Evolutionary conservation across 2,329 filamentous ascomycete species (phyloP), one percentile per base, ranked within the genome.

Genomic region (Diaporthe amygdali): DNA sequence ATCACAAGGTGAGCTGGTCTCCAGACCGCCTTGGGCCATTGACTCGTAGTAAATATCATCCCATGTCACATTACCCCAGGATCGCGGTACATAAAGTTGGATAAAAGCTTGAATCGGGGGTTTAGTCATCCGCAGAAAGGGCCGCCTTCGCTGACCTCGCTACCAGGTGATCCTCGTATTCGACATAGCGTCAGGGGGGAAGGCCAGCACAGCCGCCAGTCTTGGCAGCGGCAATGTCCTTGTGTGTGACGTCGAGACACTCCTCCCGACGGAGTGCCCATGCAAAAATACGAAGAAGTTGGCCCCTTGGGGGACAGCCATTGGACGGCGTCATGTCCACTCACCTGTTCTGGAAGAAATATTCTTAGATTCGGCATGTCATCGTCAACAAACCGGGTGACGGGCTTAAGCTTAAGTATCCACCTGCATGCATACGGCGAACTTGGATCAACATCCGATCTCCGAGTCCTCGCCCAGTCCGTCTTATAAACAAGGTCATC

Each of bases 201-300:
- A 34, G 30, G 59, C 59, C 59, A 49, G 59, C 59, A 63, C 44
- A 64, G 59, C 59, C 44, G 59, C 59, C 44, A 17, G n/a, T 30
- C 59, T 64, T 64, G 59, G 59, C 59, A 64, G 59, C 59, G 44
- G 59, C 30, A 64, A 64, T 64, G 59, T 49, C 41, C 41, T 49
- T 27, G 46, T 47, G 41, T 25, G 59, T 64, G 59, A 64, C 59
- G 59, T 64, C 59, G 59, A 64, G 59, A 25, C 3, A n/a, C 27
- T 41, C 44, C 39, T 37, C 41, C 30, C 20, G n/a, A 30, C 59
- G 59, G 59, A 64, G 59, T n/a, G 59, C 59, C 41, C 27, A 34
- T 64, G 59, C 59, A 64, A 32, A 37, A 64, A 64, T 64, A 64
- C 59, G 59, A 64, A 64, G 44, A 49, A 37, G 30, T 44, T n/a